phyloP scores from a whole-genome alignment of 2,329 filamentous ascomycete species.

The Coniella lustricola region DNA sequence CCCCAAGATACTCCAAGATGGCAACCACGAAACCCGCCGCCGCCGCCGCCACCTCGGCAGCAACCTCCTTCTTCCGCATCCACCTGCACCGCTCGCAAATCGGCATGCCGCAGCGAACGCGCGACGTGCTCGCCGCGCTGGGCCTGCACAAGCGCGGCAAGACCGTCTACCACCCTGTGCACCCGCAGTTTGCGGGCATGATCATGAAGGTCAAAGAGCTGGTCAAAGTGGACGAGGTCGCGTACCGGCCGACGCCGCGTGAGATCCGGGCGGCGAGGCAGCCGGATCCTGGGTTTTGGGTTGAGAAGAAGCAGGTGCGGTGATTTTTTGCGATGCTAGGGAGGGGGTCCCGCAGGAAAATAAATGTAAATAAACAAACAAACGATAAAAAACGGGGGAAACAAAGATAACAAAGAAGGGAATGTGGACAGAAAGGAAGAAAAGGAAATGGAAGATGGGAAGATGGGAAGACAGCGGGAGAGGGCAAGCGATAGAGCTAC shows the following conservation, averaged over 20 bases:
- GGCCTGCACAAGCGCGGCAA: constrained; percentile 78
- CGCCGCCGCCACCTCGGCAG: constrained; percentile 1
- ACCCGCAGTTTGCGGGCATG: constrained; percentile 75
- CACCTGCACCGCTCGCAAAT: constrained; percentile 86
- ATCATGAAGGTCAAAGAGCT: constrained; percentile 93
- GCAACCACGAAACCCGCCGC: constrained; percentile 7
- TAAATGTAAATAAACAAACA: not conserved
- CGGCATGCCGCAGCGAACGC: constrained; percentile 72
- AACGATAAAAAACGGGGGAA: too few relatives aligned
- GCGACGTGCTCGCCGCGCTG: constrained; percentile 75
- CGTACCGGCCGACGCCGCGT: constrained; percentile 51
- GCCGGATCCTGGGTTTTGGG: constrained; percentile 73
- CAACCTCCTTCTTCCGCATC: constrained; percentile 81
- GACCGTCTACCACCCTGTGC: constrained; percentile 84
- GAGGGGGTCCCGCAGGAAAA: constrained; percentile 18
- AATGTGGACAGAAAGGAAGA: too few relatives aligned
- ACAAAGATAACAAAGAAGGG: too few relatives aligned
- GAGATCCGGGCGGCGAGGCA: constrained; percentile 66
- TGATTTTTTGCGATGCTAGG: too few relatives aligned
- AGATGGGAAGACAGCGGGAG: too few relatives aligned
- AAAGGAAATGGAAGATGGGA: too few relatives aligned
- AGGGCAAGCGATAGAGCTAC: too few relatives aligned
- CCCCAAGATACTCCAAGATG: not conserved
- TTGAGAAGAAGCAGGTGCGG: constrained; percentile 51
- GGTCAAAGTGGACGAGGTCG: constrained; percentile 74